A percentile compares a stretch with the other conserved stretches of the same genome.
phyloP scores from a whole-genome alignment of 139 green algal species.

The Chlorella sp. region DNA sequence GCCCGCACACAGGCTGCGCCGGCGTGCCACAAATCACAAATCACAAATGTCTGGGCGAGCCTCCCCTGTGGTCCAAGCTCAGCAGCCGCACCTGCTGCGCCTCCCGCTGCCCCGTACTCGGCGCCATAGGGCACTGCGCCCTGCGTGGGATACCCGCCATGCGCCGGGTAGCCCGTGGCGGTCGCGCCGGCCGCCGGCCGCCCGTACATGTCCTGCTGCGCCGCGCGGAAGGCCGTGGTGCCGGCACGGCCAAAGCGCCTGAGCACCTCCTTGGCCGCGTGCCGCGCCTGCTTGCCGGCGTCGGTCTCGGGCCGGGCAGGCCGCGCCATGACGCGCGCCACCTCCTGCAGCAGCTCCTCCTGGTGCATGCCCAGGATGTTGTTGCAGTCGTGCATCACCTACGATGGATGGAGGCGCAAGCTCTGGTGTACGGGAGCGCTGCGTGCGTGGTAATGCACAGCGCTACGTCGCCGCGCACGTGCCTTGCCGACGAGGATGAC shows the following conservation, averaged over 20 bases:
- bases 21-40: too few species aligned
- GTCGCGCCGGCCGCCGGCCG: not conserved
- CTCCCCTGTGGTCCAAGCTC: too few species aligned
- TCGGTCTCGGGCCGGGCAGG: conserved; percentile 22
- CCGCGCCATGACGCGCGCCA: conserved; percentile 32
- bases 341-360: conserved; percentile 46
- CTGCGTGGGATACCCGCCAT: not conserved
- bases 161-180: not conserved
- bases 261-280: conserved; percentile 37
- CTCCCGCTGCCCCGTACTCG: too few species aligned
- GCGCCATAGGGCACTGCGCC: not conserved
- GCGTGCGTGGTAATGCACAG: too few species aligned
- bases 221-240: conserved; percentile 23
- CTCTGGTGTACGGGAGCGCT: too few species aligned
- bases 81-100: too few species aligned
- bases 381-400: conserved; percentile 42
- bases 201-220: conserved; percentile 1
- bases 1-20: too few species aligned
- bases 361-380: conserved; percentile 22
- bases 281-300: conserved; percentile 16
- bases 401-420: too few species aligned
- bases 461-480: not conserved
- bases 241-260: conserved; percentile 25
- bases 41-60: too few species aligned
- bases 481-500: conserved; percentile 43